A percentile compares a stretch with the other conserved stretches of the same genome.
These are phyloP conservation scores for Coleophoma crateriformis DNA, from an alignment of 2,329 filamentous ascomycete genomes.

Conservation along the genomic window DNA sequence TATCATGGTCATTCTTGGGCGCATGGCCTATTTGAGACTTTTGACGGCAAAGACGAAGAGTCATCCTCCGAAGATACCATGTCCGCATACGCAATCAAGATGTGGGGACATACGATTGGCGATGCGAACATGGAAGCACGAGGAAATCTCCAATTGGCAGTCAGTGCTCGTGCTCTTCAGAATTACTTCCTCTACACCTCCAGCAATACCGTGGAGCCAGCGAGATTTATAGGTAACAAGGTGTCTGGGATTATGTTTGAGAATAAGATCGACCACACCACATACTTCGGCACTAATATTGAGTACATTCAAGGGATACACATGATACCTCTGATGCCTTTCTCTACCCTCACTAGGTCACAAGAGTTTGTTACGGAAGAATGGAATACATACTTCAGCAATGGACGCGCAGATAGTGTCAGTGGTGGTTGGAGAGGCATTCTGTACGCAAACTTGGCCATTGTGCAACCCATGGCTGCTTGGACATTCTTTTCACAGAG, in stretches of 20 bases:
- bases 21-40: slow-evolving; percentile 65
- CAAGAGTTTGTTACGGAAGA: slow-evolving; percentile 72
- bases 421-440: slow-evolving; percentile 81
- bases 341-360: slow-evolving; percentile 61
- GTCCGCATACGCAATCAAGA: slow-evolving; percentile 81
- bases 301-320: slow-evolving; percentile 61
- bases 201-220: slow-evolving; percentile 66
- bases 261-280: slow-evolving; percentile 91
- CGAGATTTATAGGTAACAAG: slow-evolving; percentile 77
- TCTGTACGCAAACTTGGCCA: slow-evolving; percentile 74
- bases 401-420: slow-evolving; percentile 58
- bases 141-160: slow-evolving; percentile 77
- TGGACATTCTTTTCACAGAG: slow-evolving; percentile 69
- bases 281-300: slow-evolving; percentile 72
- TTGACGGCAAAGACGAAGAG: slow-evolving; percentile 79
- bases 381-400: slow-evolving; percentile 73
- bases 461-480: slow-evolving; percentile 63
- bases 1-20: slow-evolving; percentile 95
- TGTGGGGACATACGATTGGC: slow-evolving; percentile 82
- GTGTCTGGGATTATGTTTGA: slow-evolving; percentile 73
- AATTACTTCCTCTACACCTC: slow-evolving; percentile 77
- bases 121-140: slow-evolving; percentile 70
- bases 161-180: slow-evolving; percentile 68
- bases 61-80: slow-evolving; percentile 88
- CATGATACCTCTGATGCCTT: slow-evolving; percentile 24